Conservation (phyloP, 257 asterid genomes). For the Ligustrum vulgare region DNA sequence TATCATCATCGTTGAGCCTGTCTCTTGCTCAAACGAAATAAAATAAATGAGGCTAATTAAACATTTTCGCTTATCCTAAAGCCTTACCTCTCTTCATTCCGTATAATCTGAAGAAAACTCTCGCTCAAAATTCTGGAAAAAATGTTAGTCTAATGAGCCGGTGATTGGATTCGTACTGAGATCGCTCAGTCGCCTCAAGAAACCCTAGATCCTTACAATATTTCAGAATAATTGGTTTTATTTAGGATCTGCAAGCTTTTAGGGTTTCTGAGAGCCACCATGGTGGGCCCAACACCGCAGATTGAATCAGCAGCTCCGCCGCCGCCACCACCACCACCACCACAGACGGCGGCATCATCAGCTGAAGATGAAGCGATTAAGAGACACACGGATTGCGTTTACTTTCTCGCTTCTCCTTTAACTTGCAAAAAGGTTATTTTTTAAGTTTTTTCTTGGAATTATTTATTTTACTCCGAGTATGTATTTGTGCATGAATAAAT, state of each 20-base stretch:
- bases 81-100: not conserved
- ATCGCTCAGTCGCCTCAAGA: not conserved
- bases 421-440: constrained; percentile 85
- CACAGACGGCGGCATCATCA: not conserved
- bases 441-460: not conserved
- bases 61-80: not conserved
- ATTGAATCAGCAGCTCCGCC: not conserved
- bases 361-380: constrained; percentile 67
- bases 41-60: not conserved
- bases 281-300: not conserved
- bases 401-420: constrained; percentile 91
- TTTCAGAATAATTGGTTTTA: not conserved
- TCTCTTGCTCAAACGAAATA: not conserved
- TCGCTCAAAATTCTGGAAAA: not conserved
- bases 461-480: not conserved
- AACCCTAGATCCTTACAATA: not conserved
- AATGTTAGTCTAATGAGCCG: not conserved
- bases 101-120: not conserved
- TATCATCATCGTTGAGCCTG: not conserved
- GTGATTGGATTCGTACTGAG: not conserved
- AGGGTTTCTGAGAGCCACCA: constrained; percentile 1
- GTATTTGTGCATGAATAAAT: not conserved
- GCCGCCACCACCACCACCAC: not conserved
- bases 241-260: not conserved
- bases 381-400: constrained; percentile 85